phyloP scores from a whole-genome alignment of 2,329 filamentous ascomycete species.

The Colletotrichum godetiae region DNA sequence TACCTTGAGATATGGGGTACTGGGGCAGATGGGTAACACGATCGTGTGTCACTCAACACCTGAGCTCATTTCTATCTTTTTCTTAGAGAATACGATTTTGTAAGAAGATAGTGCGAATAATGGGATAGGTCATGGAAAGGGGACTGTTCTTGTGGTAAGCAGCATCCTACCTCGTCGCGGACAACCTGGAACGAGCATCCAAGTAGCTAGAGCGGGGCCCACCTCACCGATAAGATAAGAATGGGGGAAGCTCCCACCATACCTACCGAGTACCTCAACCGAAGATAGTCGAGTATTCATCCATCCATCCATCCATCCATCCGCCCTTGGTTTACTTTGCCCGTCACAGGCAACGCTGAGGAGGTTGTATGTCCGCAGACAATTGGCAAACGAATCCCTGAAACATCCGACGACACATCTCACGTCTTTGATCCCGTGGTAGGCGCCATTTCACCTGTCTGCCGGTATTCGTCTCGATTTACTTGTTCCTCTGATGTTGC shows the following conservation, averaged over 20 bases:
- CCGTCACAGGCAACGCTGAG: neutral
- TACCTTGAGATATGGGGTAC: too few species aligned
- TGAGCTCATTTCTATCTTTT: too few species aligned
- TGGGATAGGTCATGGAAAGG: too few species aligned
- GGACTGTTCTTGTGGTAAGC: too few species aligned
- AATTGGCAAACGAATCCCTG: conserved; percentile 3
- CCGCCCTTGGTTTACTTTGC: conserved; percentile 10
- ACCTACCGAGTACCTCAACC: neutral
- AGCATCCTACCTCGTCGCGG: too few species aligned
- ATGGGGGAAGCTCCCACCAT: too few species aligned
- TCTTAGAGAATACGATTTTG: too few species aligned
- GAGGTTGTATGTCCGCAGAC: neutral
- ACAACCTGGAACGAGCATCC: too few species aligned
- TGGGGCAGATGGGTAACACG: too few species aligned
- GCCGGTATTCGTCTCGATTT: neutral
- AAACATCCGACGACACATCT: conserved; percentile 23
- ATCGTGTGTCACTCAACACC: too few species aligned
- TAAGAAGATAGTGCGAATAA: too few species aligned
- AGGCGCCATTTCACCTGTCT: conserved; percentile 3
- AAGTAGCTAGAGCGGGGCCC: too few species aligned
- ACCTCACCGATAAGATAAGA: neutral
- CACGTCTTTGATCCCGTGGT: conserved; percentile 4
- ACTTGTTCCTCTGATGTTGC: conserved; percentile 1
- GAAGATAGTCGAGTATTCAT: neutral
- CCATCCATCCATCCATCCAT: neutral